These are phyloP conservation scores for Russula earlei DNA, from an alignment of 768 basidiomycete genomes.

Conservation along the genomic window DNA sequence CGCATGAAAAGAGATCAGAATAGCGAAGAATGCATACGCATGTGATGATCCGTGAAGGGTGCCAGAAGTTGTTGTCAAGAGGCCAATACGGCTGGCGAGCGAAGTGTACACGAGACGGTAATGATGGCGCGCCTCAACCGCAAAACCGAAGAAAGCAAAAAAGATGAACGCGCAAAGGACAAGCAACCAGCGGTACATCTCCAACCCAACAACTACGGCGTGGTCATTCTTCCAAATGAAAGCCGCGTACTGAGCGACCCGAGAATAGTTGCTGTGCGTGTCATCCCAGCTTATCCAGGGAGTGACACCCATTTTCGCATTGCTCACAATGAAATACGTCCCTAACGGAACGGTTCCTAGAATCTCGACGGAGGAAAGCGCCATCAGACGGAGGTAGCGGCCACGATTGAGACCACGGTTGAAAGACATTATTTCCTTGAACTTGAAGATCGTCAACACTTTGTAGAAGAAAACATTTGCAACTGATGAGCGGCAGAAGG, in stretches of 20 bases:
- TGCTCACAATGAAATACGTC: slow-evolving; percentile 24
- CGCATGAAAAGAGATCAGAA: background rate
- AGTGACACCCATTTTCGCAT: slow-evolving; percentile 22
- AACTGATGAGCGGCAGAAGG: background rate
- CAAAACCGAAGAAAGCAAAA: slow-evolving; percentile 47
- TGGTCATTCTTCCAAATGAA: slow-evolving; percentile 30
- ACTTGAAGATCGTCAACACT: slow-evolving; percentile 20
- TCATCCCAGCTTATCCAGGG: slow-evolving; percentile 41
- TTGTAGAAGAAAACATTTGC: slow-evolving; percentile 25
- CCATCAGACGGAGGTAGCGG: slow-evolving; percentile 37
- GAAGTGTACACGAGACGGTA: slow-evolving; percentile 27
- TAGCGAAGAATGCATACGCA: background rate
- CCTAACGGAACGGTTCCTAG: slow-evolving; percentile 28
- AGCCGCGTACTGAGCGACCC: slow-evolving; percentile 30
- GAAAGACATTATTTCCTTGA: slow-evolving; percentile 24
- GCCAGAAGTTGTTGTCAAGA: slow-evolving; percentile 6
- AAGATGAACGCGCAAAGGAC: slow-evolving; percentile 34
- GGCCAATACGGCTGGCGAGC: slow-evolving; percentile 25
- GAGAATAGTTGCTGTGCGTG: slow-evolving; percentile 40
- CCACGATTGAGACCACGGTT: slow-evolving; percentile 32
- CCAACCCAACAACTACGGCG: slow-evolving; percentile 16
- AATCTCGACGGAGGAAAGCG: slow-evolving; percentile 26
- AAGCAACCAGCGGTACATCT: slow-evolving; percentile 34
- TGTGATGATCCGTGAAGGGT: background rate
- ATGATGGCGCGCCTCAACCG: slow-evolving; percentile 36